Percentiles rank a stretch among this genome's conserved stretches.
Evolutionary conservation across 805 yeast species (phyloP).

Genomic region (Saccharomycopsis fibuligera): DNA sequence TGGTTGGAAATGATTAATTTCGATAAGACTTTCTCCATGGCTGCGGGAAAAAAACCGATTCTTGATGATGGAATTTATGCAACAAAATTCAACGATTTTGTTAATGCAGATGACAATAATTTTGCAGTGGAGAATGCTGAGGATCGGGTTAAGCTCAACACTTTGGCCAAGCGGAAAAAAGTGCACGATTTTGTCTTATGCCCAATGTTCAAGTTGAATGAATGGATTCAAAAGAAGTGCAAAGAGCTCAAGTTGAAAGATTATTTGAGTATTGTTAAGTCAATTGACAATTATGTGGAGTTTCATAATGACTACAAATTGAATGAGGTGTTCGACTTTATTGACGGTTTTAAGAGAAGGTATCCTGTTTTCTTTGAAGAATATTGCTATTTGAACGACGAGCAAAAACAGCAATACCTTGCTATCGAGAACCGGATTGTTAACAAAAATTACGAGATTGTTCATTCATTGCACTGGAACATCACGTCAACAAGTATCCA

Average conservation of each 20-base stretch:
- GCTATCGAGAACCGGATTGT: conserved; percentile 11
- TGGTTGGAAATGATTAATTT: conserved; percentile 12
- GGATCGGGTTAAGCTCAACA: conserved; percentile 12
- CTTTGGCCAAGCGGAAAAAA: conserved; percentile 7
- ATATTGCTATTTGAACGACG: conserved; percentile 4
- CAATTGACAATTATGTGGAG: conserved; percentile 18
- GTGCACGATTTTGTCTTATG: neutral
- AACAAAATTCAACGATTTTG: neutral
- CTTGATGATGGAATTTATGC: conserved; percentile 2
- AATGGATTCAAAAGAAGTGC: neutral
- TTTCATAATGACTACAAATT: conserved; percentile 19
- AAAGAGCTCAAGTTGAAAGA: conserved; percentile 15
- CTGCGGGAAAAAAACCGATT: conserved; percentile 1
- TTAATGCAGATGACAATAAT: neutral
- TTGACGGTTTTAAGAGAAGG: conserved; percentile 14
- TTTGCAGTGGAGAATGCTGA: conserved; percentile 11
- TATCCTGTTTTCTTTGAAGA: conserved; percentile 17
- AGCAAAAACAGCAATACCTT: conserved; percentile 5
- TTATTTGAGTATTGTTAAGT: conserved; percentile 12
- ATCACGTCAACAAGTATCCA: conserved; percentile 6
- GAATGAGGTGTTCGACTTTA: conserved; percentile 17
- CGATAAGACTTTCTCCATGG: conserved; percentile 9
- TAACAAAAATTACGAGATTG: conserved; percentile 16
- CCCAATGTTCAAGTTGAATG: conserved; percentile 11
- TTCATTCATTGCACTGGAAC: conserved; percentile 24